phyloP scores from a whole-genome alignment of 192 early-diverging fungal species.

The Entomortierella chlamydospora region DNA sequence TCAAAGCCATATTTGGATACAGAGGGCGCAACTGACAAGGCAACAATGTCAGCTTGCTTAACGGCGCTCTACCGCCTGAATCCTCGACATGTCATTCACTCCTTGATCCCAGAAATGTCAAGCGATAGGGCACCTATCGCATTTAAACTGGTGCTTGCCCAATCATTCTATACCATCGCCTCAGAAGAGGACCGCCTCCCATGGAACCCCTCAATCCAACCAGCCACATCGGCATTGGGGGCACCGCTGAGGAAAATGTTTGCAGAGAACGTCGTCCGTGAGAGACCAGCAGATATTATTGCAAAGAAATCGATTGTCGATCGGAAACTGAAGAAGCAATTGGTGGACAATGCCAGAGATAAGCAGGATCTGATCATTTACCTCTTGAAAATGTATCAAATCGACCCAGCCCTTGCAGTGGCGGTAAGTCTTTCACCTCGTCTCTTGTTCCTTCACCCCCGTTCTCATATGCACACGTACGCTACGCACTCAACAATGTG shows the following conservation, averaged over 20 bases:
- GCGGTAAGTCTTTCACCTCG: conserved; percentile 60
- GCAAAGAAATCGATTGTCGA: conserved; percentile 48
- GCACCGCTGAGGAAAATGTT: conserved; percentile 74
- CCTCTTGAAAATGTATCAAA: conserved; percentile 80
- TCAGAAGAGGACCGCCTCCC: conserved; percentile 72
- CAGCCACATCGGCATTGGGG: conserved; percentile 69
- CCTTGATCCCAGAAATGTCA: conserved; percentile 77
- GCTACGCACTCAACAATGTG: too few species aligned
- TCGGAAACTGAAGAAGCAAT: conserved; percentile 60
- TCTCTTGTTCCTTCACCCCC: not conserved
- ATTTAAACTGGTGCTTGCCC: conserved; percentile 86
- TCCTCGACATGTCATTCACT: conserved; percentile 76
- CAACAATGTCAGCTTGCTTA: conserved; percentile 80
- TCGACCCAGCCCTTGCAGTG: conserved; percentile 82
- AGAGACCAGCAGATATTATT: conserved; percentile 42
- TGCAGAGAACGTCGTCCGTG: conserved; percentile 61
- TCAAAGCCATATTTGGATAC: conserved; percentile 58
- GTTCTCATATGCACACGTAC: not conserved
- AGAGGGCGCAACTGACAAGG: conserved; percentile 80
- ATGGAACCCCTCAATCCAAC: conserved; percentile 75
- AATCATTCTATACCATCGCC: conserved; percentile 78
- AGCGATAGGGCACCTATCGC: conserved; percentile 75
- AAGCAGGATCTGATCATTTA: conserved; percentile 83
- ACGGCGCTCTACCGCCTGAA: conserved; percentile 84
- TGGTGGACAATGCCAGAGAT: conserved; percentile 71